Percentiles rank a stretch among this genome's conserved stretches.
Conservation (phyloP, 305 asterid genomes). For the Solanum hybrid region DNA sequence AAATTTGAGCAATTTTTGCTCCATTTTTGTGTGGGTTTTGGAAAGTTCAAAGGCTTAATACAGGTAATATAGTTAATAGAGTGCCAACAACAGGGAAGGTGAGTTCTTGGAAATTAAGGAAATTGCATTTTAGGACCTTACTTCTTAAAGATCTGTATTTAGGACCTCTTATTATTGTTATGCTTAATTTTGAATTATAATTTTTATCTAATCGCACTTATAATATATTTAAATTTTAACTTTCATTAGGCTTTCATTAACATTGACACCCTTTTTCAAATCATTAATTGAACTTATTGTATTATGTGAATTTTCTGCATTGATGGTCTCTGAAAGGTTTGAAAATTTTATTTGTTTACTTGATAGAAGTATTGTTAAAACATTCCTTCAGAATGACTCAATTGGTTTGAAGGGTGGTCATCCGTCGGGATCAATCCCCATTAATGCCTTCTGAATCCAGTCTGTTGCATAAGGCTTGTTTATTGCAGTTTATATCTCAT, state of each 20-base stretch:
- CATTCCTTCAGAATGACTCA: rapidly evolving
- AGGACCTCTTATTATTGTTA: not conserved
- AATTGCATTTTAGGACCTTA: not conserved
- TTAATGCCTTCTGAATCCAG: rapidly evolving
- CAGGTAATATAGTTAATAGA: not conserved
- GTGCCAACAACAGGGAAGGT: not conserved
- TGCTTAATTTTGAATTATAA: not conserved
- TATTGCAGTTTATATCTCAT: rapidly evolving
- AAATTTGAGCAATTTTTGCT: conserved; percentile 18
- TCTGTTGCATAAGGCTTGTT: rapidly evolving
- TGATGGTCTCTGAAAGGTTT: not conserved
- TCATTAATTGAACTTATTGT: not conserved
- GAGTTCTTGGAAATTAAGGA: not conserved
- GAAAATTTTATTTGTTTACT: too few relatives aligned
- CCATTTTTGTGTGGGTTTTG: conserved; percentile 14
- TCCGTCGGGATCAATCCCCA: too few relatives aligned
- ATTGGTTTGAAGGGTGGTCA: not conserved
- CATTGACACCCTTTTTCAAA: not conserved
- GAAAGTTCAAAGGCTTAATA: not conserved
- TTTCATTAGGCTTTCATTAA: not conserved
- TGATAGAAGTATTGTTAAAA: not conserved
- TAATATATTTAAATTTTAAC: not conserved
- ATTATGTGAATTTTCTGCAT: not conserved
- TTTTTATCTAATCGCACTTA: not conserved
- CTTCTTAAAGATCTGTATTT: not conserved